Evolutionary conservation across 208 protist species (phyloP), one percentile per base, ranked within the genome.

Genomic region (Naegleria fowleri): DNA sequence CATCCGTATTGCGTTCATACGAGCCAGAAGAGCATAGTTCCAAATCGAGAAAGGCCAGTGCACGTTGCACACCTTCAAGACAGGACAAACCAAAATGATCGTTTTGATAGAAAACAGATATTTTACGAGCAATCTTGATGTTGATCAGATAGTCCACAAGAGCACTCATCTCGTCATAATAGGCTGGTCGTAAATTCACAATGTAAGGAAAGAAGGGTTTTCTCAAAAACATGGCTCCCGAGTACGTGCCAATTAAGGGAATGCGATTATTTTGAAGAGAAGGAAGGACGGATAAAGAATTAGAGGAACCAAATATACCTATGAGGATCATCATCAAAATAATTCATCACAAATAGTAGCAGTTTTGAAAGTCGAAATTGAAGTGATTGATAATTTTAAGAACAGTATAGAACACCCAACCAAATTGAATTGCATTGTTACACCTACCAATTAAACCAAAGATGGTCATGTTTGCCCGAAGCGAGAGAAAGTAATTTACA

Each of bases 391-490:
- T n/a, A n/a, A n/a, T n/a, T n/a, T n/a, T n/a, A n/a, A n/a, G n/a
- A n/a, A n/a, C n/a, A n/a, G n/a, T n/a, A n/a, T n/a, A n/a, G n/a
- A n/a, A n/a, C n/a, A n/a, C n/a, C n/a, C n/a, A n/a, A n/a, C 16
- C 16, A 22, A 58, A 58, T 22, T 16, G 6, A 58, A 58, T n/a
- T n/a, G n/a, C n/a, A n/a, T n/a, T n/a, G n/a, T n/a, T n/a, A n/a
- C n/a, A 38, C 15, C 13, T 5, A n/a, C 84, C 84, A 55, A 87
- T 87, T 13, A 55, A 87, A 13, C 84, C 84, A 87, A 87, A 87
- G n/a, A 87, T 87, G 4, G 6, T 87, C 2, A 5, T 33, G 25
- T 87, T 87, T 7, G 9, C 7, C 16, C 6, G n/a, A n/a, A n/a
- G n/a, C n/a, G n/a, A 29, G 2, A 85, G 29, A 38, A 83, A 83